Conservation (phyloP, 139 green algal genomes). For the Zygnema circumcarinatum region DNA sequence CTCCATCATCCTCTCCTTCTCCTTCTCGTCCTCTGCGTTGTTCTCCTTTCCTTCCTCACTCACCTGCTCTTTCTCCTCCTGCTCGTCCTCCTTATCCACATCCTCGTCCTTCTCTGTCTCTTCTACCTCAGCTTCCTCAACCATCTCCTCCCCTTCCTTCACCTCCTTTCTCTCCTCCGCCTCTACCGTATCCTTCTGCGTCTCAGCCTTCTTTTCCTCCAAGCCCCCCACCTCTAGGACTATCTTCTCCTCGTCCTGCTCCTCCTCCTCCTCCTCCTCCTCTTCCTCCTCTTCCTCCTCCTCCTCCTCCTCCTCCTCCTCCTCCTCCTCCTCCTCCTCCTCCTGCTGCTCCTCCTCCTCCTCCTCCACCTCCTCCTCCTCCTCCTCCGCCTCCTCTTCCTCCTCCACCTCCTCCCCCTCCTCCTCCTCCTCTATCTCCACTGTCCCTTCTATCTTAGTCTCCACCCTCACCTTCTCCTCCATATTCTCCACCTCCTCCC, state of each 20-base stretch:
- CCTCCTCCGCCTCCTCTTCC: too few relatives aligned
- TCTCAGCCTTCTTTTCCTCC: neutral
- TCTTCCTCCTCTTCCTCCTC: neutral
- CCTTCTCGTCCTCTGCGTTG: neutral
- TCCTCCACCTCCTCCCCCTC: too few relatives aligned
- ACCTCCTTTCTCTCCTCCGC: neutral
- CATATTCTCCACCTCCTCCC: too few relatives aligned
- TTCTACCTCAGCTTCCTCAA: neutral
- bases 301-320: neutral
- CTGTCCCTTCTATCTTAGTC: neutral
- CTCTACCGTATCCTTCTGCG: too few relatives aligned
- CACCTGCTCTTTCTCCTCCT: neutral
- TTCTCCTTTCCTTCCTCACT: neutral
- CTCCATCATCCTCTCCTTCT: neutral
- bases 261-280: neutral
- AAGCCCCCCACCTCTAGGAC: neutral
- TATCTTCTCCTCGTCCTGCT: neutral
- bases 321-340: neutral
- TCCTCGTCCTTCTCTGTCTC: neutral
- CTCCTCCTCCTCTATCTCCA: neutral
- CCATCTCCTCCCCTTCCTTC: neutral
- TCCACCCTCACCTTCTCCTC: too few relatives aligned
- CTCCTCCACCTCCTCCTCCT: neutral
- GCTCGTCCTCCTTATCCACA: neutral
- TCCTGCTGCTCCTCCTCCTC: neutral